A percentile compares a stretch with the other conserved stretches of the same genome.
These are phyloP conservation scores for Talaromyces sp. DNA, from an alignment of 2,329 filamentous ascomycete genomes.

Conservation along the genomic window DNA sequence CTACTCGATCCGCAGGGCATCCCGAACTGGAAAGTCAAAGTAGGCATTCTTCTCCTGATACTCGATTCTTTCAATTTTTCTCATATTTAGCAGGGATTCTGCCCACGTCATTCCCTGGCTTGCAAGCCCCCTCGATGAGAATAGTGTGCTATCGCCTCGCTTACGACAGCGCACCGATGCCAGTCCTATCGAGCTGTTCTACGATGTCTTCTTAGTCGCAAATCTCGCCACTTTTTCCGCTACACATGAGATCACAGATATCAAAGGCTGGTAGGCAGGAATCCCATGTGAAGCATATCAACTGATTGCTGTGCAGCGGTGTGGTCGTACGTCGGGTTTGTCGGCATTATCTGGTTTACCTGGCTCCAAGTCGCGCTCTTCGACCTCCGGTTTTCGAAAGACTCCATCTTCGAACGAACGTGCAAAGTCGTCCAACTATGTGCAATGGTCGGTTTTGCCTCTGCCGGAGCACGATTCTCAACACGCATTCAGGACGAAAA, in stretches of 20 bases:
- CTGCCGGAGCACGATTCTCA: slow-evolving; percentile 48
- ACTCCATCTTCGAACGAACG: slow-evolving; percentile 59
- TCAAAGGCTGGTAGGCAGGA: slow-evolving; percentile 25
- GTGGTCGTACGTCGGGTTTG: slow-evolving; percentile 48
- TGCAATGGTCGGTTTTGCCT: slow-evolving; percentile 61
- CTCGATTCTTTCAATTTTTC: neutral
- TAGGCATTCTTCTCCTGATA: slow-evolving; percentile 15
- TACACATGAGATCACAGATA: slow-evolving; percentile 51
- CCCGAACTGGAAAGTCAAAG: slow-evolving; percentile 14
- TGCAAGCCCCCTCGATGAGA: slow-evolving; percentile 28
- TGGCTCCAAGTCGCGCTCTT: slow-evolving; percentile 62
- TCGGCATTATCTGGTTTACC: slow-evolving; percentile 61
- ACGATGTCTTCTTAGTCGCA: slow-evolving; percentile 59
- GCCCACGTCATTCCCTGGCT: slow-evolving; percentile 23
- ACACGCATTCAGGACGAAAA: slow-evolving; percentile 35
- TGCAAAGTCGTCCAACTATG: slow-evolving; percentile 58
- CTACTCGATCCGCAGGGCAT: slow-evolving; percentile 17
- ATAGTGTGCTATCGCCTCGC: slow-evolving; percentile 19
- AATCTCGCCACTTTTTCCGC: slow-evolving; percentile 60
- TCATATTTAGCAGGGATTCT: slow-evolving; percentile 1
- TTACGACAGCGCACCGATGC: slow-evolving; percentile 46
- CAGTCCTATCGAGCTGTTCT: slow-evolving; percentile 54
- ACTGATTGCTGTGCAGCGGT: slow-evolving; percentile 27
- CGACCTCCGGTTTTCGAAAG: slow-evolving; percentile 61
- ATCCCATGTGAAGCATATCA: neutral